These are phyloP conservation scores for Fusarium guadeloupense DNA, from an alignment of 2,329 filamentous ascomycete genomes.

Conservation along the genomic window DNA sequence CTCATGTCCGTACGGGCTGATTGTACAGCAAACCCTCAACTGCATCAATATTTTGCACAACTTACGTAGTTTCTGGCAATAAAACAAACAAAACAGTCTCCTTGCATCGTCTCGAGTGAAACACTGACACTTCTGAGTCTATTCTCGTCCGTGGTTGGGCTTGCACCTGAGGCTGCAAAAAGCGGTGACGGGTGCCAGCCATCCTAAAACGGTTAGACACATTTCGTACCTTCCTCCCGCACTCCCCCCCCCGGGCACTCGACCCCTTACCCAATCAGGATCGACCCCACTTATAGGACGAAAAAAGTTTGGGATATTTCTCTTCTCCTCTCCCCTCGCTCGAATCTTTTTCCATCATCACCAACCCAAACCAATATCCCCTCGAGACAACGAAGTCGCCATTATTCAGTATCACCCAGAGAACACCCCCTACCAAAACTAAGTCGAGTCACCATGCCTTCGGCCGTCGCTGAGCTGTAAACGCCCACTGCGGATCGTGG, in stretches of 20 bases:
- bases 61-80: background rate
- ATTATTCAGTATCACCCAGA: conserved; percentile 44
- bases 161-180: conserved; percentile 36
- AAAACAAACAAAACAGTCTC: conserved; percentile 16
- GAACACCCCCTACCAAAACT: conserved; percentile 61
- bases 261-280: conserved; percentile 33
- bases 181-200: conserved; percentile 42
- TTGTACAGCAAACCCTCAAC: background rate
- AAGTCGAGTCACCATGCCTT: conserved; percentile 77
- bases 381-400: conserved; percentile 73
- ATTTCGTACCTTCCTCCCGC: conserved; percentile 23
- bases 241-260: conserved; percentile 23
- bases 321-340: conserved; percentile 39
- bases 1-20: background rate
- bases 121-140: conserved; percentile 16
- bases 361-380: conserved; percentile 46
- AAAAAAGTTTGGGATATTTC: conserved; percentile 47
- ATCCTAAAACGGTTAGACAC: conserved; percentile 28
- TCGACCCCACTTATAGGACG: conserved; percentile 37
- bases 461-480: conserved; percentile 92
- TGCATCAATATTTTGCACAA: conserved; percentile 1
- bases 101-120: conserved; percentile 36
- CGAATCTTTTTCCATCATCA: conserved; percentile 46
- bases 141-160: conserved; percentile 27
- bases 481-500: conserved; percentile 79